Base-by-base conservation (phyloP, 768 basidiomycete genomes). In the Tephrocybe sp. region DNA sequence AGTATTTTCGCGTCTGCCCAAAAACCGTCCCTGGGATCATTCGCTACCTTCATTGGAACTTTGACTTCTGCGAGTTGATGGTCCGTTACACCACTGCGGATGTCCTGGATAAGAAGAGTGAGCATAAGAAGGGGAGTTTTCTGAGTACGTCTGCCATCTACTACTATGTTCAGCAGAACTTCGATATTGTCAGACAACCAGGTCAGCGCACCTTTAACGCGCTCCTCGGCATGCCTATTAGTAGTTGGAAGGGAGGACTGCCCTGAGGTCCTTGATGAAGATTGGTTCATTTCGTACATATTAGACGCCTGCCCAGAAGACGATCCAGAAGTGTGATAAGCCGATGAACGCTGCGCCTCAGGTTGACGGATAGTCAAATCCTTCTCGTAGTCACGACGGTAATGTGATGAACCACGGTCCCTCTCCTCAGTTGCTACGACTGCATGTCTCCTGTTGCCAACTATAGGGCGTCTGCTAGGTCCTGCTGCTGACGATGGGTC, bases 1-100 rank as follows among this genome's bases (percentile, higher is more conserved):
- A 90, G 70, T 30, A 86, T 81, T 55, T 75, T 73, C 2, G 87
- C 85, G 61, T 87, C 81, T 5, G 81, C 87, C 88, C 88, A 90
- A 58, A 76, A 86, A 4, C 83, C 81, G 57, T 80, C 83, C 32
- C 73, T 73, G 4, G 70, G 67, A 50, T 77, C 66, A 28, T 79
- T 76, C 3, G 74, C 71, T 4, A 63, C 59, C 59, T 66, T 78
- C 32, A 90, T 64, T n/a, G 77, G 79, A 25, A 88, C 76, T 32
- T 70, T 76, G 17, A 90, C 79, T 63, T 90, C 88, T 1, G 82
- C 82, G 17, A 89, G 72, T 58, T 81, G 80, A 48, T 72, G 67
- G 62, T 88, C 87, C 30, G 68, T 65, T 1, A 68, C 68, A 5
- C 76, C 78, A 54, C 73, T 77, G 30, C 88, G 78, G 43, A 71